phyloP scores from a whole-genome alignment of 192 early-diverging fungal species.

The Linderina pennispora region DNA sequence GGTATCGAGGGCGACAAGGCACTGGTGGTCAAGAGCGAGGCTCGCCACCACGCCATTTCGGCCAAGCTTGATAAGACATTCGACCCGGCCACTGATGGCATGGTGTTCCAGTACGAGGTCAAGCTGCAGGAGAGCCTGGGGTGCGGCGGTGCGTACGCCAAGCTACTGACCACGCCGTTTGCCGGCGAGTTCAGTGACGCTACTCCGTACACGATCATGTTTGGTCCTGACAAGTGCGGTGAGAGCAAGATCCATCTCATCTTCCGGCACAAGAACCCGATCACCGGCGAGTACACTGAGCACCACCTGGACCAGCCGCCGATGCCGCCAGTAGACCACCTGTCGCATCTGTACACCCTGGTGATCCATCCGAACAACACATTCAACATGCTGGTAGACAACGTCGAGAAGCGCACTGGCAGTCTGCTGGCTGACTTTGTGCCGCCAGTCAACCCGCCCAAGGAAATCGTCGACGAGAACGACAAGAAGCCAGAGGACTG shows the following conservation, averaged over 20 bases:
- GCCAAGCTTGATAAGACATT: conserved; percentile 61
- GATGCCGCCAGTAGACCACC: conserved; percentile 56
- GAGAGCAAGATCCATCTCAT: conserved; percentile 94
- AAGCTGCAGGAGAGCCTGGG: conserved; percentile 61
- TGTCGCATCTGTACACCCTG: conserved; percentile 76
- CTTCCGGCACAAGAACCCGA: conserved; percentile 85
- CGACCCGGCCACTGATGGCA: conserved; percentile 63
- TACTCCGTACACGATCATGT: conserved; percentile 88
- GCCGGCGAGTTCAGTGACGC: conserved; percentile 64
- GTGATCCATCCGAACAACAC: conserved; percentile 76
- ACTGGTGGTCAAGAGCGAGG: conserved; percentile 72
- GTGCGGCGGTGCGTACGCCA: conserved; percentile 93
- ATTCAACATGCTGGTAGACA: conserved; percentile 74
- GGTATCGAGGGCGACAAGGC: conserved; percentile 66
- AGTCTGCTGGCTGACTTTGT: conserved; percentile 71
- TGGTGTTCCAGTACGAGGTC: conserved; percentile 88
- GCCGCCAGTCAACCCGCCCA: conserved; percentile 83
- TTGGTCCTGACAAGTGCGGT: conserved; percentile 92
- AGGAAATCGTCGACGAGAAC: conserved; percentile 66
- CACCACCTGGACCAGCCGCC: conserved; percentile 76
- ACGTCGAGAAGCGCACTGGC: conserved; percentile 56
- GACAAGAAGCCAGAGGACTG: conserved; percentile 85
- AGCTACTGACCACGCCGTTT: conserved; percentile 60
- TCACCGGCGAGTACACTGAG: conserved; percentile 74
- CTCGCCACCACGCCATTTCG: conserved; percentile 86